These are phyloP conservation scores for Podospora tetraspora DNA, from an alignment of 495 filamentous ascomycete species.

Conservation along the genomic window DNA sequence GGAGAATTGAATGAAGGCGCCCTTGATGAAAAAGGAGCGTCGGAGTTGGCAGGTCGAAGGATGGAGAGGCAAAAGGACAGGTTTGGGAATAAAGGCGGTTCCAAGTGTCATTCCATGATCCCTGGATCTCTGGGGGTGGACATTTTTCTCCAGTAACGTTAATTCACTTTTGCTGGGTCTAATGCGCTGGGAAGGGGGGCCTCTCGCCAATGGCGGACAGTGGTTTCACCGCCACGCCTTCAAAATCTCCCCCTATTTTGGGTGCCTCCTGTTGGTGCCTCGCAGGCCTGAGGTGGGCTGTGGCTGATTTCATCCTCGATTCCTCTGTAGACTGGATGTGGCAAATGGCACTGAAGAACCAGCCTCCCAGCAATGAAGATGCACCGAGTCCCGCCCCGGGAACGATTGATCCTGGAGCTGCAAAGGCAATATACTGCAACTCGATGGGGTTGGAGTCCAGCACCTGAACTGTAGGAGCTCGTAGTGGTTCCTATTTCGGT, in stretches of 20 bases:
- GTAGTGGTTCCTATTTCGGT: too few relatives aligned
- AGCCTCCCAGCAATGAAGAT: too few relatives aligned
- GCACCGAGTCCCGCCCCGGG: too few relatives aligned
- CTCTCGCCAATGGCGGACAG: neutral
- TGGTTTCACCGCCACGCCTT: neutral
- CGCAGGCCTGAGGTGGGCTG: neutral
- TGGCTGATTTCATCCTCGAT: neutral
- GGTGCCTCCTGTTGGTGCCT: neutral
- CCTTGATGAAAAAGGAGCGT: slow-evolving; percentile 7
- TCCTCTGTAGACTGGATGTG: neutral
- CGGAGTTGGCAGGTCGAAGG: slow-evolving; percentile 8
- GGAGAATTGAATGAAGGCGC: neutral
- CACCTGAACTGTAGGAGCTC: too few relatives aligned
- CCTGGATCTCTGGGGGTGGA: neutral
- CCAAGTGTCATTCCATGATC: neutral
- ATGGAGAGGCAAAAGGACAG: slow-evolving; percentile 3
- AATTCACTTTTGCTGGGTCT: neutral
- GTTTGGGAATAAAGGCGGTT: neutral
- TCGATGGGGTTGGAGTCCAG: neutral
- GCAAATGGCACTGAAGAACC: neutral
- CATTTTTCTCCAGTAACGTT: slow-evolving; percentile 4
- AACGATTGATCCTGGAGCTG: too few relatives aligned
- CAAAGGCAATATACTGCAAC: neutral
- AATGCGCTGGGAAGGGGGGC: neutral
- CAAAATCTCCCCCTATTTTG: neutral